phyloP scores from a whole-genome alignment of 805 yeast species.

The Tetrapisispora nanseiensis region DNA sequence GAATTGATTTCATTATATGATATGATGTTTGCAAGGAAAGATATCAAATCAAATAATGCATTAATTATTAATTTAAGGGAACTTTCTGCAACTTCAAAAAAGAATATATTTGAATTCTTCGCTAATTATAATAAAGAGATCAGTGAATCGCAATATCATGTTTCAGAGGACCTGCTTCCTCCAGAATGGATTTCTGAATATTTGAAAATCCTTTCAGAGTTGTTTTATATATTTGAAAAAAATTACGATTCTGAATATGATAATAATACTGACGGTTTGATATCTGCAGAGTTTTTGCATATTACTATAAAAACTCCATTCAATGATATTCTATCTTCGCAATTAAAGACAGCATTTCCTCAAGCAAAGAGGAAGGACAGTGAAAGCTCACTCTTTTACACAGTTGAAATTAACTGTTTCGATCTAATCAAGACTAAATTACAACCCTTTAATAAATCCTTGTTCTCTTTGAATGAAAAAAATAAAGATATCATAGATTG shows the following conservation, averaged over 20 bases:
- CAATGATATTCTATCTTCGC: constrained; percentile 19
- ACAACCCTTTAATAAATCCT: constrained; percentile 29
- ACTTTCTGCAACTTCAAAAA: constrained; percentile 13
- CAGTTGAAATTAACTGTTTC: constrained; percentile 47
- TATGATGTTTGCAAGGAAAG: constrained; percentile 49
- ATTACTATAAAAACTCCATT: constrained; percentile 37
- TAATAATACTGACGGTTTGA: constrained; percentile 15
- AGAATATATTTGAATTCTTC: constrained; percentile 15
- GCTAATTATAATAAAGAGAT: constrained; percentile 20
- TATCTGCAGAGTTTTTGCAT: constrained; percentile 33
- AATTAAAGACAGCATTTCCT: constrained; percentile 25
- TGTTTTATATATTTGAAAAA: constrained; percentile 46
- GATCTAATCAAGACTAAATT: constrained; percentile 50
- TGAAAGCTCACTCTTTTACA: constrained; percentile 20
- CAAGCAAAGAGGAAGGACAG: constrained; percentile 20
- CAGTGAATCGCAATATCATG: constrained; percentile 7
- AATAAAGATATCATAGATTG: constrained; percentile 10
- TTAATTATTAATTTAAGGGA: constrained; percentile 15
- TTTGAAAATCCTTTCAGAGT: constrained; percentile 36
- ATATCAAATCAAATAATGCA: constrained; percentile 17
- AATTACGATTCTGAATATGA: constrained; percentile 26
- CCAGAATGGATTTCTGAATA: constrained; percentile 80
- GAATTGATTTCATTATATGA: constrained; percentile 59
- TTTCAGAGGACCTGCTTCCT: constrained; percentile 50
- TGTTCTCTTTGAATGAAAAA: constrained; percentile 28